Base-by-base conservation (phyloP, 805 yeast species). In the Wickerhamomyces bovis region DNA sequence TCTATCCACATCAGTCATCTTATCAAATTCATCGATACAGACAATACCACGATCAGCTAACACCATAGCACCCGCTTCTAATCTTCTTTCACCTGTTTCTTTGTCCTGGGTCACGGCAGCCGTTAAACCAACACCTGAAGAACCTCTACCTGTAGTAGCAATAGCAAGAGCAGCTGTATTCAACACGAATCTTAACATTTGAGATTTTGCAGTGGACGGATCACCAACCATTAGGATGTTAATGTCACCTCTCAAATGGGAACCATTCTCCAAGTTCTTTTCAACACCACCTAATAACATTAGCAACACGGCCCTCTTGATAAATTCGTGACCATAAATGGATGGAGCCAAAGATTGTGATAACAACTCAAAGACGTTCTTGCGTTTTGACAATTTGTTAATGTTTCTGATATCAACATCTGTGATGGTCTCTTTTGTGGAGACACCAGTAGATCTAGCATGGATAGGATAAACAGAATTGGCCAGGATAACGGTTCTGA, bases 41-140 rank as follows among this genome's bases (percentile, higher is more conserved):
- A 94, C 97, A 47, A 94, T 77, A 53, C 99, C 99, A 54, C 97
- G 75, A 68, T 94, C 99, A 12, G 98, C 99, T 52, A 94, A 73
- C 35, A 94, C 99, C 97, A 94, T 92, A 4, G 99, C 99, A 75
- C 99, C 99, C 1, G 98, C 99, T 69, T 94, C 99, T 54, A 94
- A 72, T 57, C 95, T 78, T 60, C 97, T 77, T 69, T 94, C 99
- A 50, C 98, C 98, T 0, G 99, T 94, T 66, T 94, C 99, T 60
- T 83, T 85, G 67, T 94, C 99, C 1, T 90, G 78, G 7, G 97
- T 90, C 3, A 94, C 99, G 1, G 99, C 99, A 18, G 99, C 99
- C 0, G 99, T 94, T 60, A 94, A 77, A 88, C 99, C 99, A 40
- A 94, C 99, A 66, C 99, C 99, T 1, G 98, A 90, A n/a, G 98